Evolutionary conservation across 1,139 yeast species (phyloP), one percentile per base, ranked within the genome.

Genomic region (Yamadazyma pseudoaaseri): DNA sequence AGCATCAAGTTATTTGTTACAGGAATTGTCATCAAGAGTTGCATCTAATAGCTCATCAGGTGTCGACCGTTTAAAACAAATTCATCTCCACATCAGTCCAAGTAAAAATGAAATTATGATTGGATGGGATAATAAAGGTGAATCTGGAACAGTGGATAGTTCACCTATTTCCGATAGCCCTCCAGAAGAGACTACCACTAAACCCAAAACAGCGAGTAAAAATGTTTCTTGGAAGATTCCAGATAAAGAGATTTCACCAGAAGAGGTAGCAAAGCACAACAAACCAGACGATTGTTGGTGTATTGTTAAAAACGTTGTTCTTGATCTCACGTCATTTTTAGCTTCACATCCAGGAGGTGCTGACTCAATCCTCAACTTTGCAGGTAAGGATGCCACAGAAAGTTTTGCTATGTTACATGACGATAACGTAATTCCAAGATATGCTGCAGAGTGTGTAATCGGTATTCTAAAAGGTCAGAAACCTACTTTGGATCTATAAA

Each of bases 301-400:
- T 31, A 80, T 86, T 7, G 78, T 90, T 39, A 82, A 87, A 45
- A 89, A 89, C 34, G 79, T 84, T 30, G 96, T 86, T 22, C 81
- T 87, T 54, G 87, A 92, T 56, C 72, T 90, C 45, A 84, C 97
- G 0, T 76, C 78, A 22, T 92, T 92, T 52, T 67, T 86, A 37
- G 67, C 77, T 16, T 70, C 78, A 30, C 98, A 92, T 58, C 97
- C 97, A 1, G 98, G 97, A 40, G 98, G 97, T 2, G 74, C 73
- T 41, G 70, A 71, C 18, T 79, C 90, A 18, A 79, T 92, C 28
- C 55, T 81, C 27, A 76, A 75, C 43, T 85, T 81, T 52, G 97
- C 95, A 3, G 97, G 97, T 11, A 81, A 80, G 50, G 97, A 92
- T 53, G 97, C 95, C 3, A 84, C 96, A 3, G 84, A 82, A 45